Conservation (phyloP, 2,329 filamentous ascomycete genomes). For the Truncatella angustata region DNA sequence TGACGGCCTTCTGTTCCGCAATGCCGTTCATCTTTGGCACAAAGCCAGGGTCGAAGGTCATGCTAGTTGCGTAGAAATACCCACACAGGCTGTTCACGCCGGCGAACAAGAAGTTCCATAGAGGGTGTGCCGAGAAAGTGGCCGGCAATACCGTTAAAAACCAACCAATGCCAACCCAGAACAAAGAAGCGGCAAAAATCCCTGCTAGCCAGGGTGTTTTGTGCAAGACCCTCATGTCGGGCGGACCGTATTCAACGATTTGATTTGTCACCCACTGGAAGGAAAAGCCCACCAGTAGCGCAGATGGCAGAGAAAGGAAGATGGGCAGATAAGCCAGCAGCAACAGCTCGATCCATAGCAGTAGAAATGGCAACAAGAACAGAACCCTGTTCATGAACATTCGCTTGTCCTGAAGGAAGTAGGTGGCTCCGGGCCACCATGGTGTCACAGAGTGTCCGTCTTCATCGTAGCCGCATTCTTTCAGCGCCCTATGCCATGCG, state of each 20-base stretch:
- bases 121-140: conserved; percentile 66
- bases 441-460: conserved; percentile 70
- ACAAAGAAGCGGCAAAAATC: conserved; percentile 85
- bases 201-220: conserved; percentile 92
- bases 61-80: conserved; percentile 86
- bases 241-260: conserved; percentile 76
- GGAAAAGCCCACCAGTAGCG: conserved; percentile 62
- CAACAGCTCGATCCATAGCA: conserved; percentile 69
- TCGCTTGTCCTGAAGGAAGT: conserved; percentile 73
- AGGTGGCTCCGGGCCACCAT: conserved; percentile 70
- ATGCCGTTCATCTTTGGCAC: conserved; percentile 89
- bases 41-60: conserved; percentile 87
- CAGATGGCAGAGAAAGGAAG: conserved; percentile 72
- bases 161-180: conserved; percentile 78
- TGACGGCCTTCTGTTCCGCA: conserved; percentile 83
- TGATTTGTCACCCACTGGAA: conserved; percentile 78
- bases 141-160: conserved; percentile 70
- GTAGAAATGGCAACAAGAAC: conserved; percentile 82
- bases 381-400: conserved; percentile 80
- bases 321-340: conserved; percentile 73
- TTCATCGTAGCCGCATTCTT: conserved; percentile 79
- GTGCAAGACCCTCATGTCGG: conserved; percentile 86
- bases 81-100: conserved; percentile 62
- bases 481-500: conserved; percentile 79
- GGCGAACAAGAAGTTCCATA: conserved; percentile 76